phyloP scores from a whole-genome alignment of 768 basidiomycete genomes.

The Serpula lacrymans region DNA sequence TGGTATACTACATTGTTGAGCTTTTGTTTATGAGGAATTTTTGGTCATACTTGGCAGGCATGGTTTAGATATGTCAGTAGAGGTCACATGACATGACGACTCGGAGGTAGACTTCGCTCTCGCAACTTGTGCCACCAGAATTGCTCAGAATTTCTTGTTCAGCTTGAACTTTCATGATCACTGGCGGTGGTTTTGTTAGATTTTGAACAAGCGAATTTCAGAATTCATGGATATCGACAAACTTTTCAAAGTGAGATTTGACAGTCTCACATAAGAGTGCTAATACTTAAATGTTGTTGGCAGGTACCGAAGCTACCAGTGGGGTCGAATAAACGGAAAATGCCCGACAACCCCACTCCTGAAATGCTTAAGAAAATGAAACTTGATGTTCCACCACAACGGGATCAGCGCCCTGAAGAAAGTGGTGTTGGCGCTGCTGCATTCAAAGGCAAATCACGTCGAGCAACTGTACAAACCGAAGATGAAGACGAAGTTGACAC shows the following conservation, averaged over 20 bases:
- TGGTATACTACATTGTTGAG: too few species aligned
- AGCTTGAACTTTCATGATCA: too few species aligned
- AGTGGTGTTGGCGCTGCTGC: constrained; percentile 10
- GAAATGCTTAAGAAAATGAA: constrained; percentile 83
- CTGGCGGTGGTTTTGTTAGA: too few species aligned
- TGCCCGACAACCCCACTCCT: constrained; percentile 72
- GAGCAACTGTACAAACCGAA: constrained; percentile 58
- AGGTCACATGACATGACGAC: too few species aligned
- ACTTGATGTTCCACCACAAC: constrained; percentile 37
- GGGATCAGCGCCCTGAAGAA: constrained; percentile 8
- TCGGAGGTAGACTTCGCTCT: too few species aligned
- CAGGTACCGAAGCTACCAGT: constrained; percentile 68
- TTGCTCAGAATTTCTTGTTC: too few species aligned
- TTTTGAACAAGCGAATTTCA: too few species aligned
- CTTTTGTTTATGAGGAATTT: too few species aligned
- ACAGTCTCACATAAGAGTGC: not conserved
- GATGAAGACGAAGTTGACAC: constrained; percentile 27
- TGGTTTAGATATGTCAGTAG: too few species aligned
- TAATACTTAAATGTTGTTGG: constrained; percentile 1
- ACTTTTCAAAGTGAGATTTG: constrained; percentile 40
- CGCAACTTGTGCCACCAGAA: too few species aligned
- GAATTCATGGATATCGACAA: constrained; percentile 49
- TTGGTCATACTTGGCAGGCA: too few species aligned
- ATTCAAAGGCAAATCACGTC: constrained; percentile 34
- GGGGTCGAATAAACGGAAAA: constrained; percentile 65